Evolutionary conservation across 495 filamentous ascomycete genomes (phyloP).

Genomic region (Annulohypoxylon moriforme): DNA sequence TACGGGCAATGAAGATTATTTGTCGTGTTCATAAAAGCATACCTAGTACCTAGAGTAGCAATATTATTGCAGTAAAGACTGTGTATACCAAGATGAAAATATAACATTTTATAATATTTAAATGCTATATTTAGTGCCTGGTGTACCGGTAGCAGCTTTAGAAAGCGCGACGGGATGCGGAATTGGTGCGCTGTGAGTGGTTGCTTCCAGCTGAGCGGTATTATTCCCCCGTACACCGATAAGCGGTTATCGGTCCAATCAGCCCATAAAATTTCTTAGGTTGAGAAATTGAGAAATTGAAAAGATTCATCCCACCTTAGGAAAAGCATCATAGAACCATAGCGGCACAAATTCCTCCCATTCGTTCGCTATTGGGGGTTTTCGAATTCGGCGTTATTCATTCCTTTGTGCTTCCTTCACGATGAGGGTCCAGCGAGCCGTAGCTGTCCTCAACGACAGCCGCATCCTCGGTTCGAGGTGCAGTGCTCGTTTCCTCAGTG

Average conservation of each 20-base stretch:
- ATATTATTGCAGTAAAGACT: neutral
- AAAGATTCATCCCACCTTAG: slow-evolving; percentile 10
- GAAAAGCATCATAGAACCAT: slow-evolving; percentile 9
- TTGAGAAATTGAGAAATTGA: slow-evolving; percentile 12
- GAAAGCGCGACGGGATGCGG: neutral
- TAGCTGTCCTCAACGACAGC: slow-evolving; percentile 55
- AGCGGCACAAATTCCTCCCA: slow-evolving; percentile 24
- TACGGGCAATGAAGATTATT: neutral
- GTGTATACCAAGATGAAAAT: neutral
- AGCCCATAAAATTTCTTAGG: slow-evolving; percentile 53
- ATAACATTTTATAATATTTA: neutral
- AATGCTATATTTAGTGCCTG: neutral
- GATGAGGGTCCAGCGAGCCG: slow-evolving; percentile 60
- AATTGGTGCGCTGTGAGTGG: slow-evolving; percentile 29
- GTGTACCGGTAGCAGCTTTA: neutral
- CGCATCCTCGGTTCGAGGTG: slow-evolving; percentile 48
- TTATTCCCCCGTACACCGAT: slow-evolving; percentile 25
- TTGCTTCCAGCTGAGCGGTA: slow-evolving; percentile 17
- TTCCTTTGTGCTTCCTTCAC: slow-evolving; percentile 38
- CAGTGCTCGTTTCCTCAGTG: slow-evolving; percentile 49
- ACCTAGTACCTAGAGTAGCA: neutral
- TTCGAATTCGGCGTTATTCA: slow-evolving; percentile 41
- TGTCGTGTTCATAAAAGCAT: slow-evolving; percentile 12
- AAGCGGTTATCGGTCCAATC: slow-evolving; percentile 40
- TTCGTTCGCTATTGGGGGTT: slow-evolving; percentile 32